Conservation (phyloP, 345 rosid species). For the Sonneratia alba region DNA sequence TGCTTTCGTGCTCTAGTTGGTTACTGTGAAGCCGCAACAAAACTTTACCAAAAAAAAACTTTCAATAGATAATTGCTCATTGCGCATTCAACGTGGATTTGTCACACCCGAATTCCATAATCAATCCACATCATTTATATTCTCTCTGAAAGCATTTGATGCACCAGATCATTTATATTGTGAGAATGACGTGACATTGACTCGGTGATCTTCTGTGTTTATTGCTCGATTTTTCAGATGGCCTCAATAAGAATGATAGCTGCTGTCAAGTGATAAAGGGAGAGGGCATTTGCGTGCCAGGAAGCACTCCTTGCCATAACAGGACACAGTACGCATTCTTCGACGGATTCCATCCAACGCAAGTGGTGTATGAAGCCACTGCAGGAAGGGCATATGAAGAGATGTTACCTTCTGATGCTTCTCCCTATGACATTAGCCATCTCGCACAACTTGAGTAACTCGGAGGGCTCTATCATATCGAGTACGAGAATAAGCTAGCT, state of each 20-base stretch:
- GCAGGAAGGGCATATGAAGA: constrained; percentile 21
- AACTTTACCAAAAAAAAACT: no score
- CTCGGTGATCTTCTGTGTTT: not conserved
- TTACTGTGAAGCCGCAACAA: no score
- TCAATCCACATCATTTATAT: no score
- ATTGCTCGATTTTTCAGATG: not conserved
- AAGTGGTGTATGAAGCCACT: constrained; percentile 11
- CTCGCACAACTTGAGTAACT: not conserved
- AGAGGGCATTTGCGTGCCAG: constrained; percentile 20
- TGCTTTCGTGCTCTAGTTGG: no score
- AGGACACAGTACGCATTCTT: constrained; percentile 19
- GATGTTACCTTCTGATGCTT: not conserved
- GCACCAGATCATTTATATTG: not conserved
- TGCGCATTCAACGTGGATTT: no score
- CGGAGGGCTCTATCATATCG: not conserved
- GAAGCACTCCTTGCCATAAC: constrained; percentile 17
- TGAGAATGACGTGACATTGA: not conserved
- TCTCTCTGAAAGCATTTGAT: not conserved
- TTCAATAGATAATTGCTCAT: no score
- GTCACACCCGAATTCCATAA: no score
- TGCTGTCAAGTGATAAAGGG: constrained; percentile 20
- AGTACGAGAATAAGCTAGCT: not conserved
- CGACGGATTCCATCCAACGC: constrained; percentile 39
- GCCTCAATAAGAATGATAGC: not conserved
- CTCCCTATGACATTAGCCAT: constrained; percentile 2